These are phyloP conservation scores for Ganoderma lingzhi DNA, from an alignment of 1,284 basidiomycete genomes.

Conservation along the genomic window DNA sequence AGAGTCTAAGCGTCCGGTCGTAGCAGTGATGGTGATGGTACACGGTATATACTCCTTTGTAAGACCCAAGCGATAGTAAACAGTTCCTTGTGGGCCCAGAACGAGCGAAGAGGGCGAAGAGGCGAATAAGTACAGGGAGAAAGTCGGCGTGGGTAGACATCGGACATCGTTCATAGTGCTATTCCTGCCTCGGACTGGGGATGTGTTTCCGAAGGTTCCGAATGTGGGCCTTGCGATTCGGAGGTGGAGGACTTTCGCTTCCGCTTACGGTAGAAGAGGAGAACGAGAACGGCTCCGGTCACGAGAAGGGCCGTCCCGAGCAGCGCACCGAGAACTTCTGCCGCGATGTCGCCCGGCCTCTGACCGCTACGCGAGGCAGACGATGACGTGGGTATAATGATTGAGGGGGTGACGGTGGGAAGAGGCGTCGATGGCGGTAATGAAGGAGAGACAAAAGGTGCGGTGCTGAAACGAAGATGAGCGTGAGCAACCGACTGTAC, in stretches of 20 bases:
- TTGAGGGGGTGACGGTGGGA: slow-evolving; percentile 31
- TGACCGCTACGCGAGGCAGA: slow-evolving; percentile 17
- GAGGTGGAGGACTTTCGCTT: slow-evolving; percentile 11
- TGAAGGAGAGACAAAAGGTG: slow-evolving; percentile 34
- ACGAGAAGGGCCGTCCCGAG: slow-evolving; percentile 29
- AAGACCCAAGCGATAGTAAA: not conserved
- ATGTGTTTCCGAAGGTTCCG: not conserved
- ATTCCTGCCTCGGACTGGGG: not conserved
- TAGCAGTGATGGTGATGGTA: not conserved
- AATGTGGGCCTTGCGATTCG: not conserved
- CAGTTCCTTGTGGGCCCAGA: not conserved
- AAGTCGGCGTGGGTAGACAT: too few species aligned
- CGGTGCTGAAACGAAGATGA: slow-evolving; percentile 21
- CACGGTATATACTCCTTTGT: slow-evolving; percentile 3
- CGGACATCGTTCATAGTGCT: not conserved
- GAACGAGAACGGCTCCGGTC: slow-evolving; percentile 13
- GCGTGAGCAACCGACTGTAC: too few species aligned
- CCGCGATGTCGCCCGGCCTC: slow-evolving; percentile 32
- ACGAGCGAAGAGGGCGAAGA: not conserved
- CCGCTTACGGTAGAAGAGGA: slow-evolving; percentile 26
- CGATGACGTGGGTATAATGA: slow-evolving; percentile 24
- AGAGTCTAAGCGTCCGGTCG: not conserved
- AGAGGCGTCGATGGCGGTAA: slow-evolving; percentile 30
- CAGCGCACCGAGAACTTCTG: slow-evolving; percentile 35
- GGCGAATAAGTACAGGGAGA: not conserved